Conservation (phyloP, 108 stramenopile genomes). For the Heterococcus sp. region DNA sequence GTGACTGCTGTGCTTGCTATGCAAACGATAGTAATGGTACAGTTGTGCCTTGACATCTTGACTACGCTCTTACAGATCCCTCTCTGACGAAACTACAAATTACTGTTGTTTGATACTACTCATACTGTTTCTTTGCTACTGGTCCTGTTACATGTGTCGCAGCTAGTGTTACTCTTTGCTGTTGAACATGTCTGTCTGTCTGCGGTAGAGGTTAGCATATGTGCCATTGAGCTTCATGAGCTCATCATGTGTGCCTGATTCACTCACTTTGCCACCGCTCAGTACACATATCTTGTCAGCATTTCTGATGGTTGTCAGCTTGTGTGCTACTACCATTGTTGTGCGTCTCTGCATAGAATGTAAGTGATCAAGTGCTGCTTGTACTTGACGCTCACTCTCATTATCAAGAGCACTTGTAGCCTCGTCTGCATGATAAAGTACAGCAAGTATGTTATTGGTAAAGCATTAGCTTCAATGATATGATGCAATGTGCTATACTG, state of each 20-base stretch:
- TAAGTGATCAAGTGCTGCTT: constrained; percentile 56
- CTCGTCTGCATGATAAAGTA: constrained; percentile 60
- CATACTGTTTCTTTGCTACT: too few species aligned
- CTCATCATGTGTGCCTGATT: constrained; percentile 74
- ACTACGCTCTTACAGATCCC: too few species aligned
- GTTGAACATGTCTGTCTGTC: constrained; percentile 40
- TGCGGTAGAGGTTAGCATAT: constrained; percentile 33
- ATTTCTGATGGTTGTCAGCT: constrained; percentile 69
- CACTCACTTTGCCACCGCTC: constrained; percentile 70
- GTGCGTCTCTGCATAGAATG: constrained; percentile 35
- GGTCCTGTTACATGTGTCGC: too few species aligned
- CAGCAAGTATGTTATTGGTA: not conserved
- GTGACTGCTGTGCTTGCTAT: too few species aligned
- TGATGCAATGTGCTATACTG: not conserved
- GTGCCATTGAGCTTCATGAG: constrained; percentile 19
- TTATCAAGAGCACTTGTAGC: constrained; percentile 79
- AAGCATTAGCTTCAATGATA: not conserved
- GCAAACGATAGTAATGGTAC: too few species aligned
- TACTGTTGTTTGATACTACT: too few species aligned
- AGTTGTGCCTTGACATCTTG: too few species aligned
- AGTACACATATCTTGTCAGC: constrained; percentile 82
- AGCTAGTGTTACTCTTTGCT: too few species aligned
- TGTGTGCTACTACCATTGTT: constrained; percentile 52
- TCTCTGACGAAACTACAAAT: too few species aligned
- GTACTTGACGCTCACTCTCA: constrained; percentile 60